Percentiles rank a stretch among this genome's conserved stretches.
These are phyloP conservation scores for Oenanthe javanica DNA, from an alignment of 140 eudicot genomes.

Conservation along the genomic window DNA sequence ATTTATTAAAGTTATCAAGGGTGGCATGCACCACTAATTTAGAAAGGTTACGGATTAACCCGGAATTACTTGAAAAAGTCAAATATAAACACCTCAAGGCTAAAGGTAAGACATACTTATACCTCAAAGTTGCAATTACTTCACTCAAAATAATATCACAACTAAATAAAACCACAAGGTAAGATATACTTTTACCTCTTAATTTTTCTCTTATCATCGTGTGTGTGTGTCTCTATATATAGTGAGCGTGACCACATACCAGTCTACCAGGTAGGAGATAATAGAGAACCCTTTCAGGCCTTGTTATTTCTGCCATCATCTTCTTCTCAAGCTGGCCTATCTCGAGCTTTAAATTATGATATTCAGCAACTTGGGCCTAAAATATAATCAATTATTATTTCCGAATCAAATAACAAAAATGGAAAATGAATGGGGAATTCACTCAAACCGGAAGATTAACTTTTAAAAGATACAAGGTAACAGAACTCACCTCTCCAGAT, in stretches of 20 bases:
- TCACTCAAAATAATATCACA: neutral
- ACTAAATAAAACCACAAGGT: neutral
- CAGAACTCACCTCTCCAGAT: slow-evolving; percentile 74
- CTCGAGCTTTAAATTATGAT: slow-evolving; percentile 78
- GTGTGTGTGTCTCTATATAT: no score
- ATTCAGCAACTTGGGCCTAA: slow-evolving; percentile 91
- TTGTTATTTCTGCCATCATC: slow-evolving; percentile 89
- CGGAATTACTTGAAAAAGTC: neutral
- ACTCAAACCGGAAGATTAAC: neutral
- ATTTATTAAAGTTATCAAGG: neutral
- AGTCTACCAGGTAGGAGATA: slow-evolving; percentile 91
- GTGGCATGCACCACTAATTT: neutral
- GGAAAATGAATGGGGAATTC: neutral
- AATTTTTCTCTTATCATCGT: neutral
- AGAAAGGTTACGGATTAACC: neutral
- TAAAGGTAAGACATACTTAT: neutral
- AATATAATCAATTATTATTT: neutral
- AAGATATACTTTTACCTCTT: neutral
- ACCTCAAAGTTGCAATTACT: neutral
- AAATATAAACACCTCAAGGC: neutral
- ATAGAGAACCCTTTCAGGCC: slow-evolving; percentile 83
- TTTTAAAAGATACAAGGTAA: neutral
- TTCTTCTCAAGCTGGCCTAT: slow-evolving; percentile 80
- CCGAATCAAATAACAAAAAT: neutral
- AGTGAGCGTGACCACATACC: slow-evolving; percentile 37